Percentiles rank a stretch among this genome's conserved stretches.
phyloP scores from a whole-genome alignment of 164 flowering plant genomes.

The Akebia trifoliata region DNA sequence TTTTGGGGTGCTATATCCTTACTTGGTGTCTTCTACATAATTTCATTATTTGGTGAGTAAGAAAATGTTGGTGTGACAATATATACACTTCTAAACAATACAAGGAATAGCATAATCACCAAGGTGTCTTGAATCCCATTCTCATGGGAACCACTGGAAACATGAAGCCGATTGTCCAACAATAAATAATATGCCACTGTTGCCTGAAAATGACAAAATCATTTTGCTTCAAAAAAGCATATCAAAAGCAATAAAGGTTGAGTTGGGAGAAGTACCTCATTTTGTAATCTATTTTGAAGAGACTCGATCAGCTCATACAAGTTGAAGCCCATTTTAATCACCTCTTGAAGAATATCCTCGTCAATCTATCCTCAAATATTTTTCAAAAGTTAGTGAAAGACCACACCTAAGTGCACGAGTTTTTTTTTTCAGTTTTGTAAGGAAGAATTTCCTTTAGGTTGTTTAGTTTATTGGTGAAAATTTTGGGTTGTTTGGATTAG shows the following conservation, averaged over 20 bases:
- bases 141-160: conserved; percentile 82
- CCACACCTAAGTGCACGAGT: too few species aligned
- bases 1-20: too few species aligned
- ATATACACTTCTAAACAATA: too few species aligned
- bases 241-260: background rate
- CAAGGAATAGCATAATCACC: too few species aligned
- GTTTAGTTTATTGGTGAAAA: too few species aligned
- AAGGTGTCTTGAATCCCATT: conserved; percentile 77
- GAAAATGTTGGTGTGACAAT: too few species aligned
- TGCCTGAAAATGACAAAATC: conserved; percentile 39
- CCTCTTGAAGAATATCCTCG: conserved; percentile 84
- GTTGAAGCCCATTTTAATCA: conserved; percentile 78
- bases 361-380: conserved; percentile 83
- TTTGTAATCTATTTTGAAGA: conserved; percentile 62
- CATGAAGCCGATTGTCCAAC: conserved; percentile 74
- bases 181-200: conserved; percentile 87
- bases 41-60: too few species aligned
- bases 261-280: conserved; percentile 35
- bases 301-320: conserved; percentile 59
- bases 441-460: too few species aligned
- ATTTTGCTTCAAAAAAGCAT: background rate
- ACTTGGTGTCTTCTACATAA: too few species aligned
- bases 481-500: too few species aligned
- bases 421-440: too few species aligned
- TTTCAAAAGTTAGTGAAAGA: too few species aligned